Evolutionary conservation across 345 rosid species (phyloP), one percentile per base, ranked within the genome.

Genomic region (Citrus reticulata): DNA sequence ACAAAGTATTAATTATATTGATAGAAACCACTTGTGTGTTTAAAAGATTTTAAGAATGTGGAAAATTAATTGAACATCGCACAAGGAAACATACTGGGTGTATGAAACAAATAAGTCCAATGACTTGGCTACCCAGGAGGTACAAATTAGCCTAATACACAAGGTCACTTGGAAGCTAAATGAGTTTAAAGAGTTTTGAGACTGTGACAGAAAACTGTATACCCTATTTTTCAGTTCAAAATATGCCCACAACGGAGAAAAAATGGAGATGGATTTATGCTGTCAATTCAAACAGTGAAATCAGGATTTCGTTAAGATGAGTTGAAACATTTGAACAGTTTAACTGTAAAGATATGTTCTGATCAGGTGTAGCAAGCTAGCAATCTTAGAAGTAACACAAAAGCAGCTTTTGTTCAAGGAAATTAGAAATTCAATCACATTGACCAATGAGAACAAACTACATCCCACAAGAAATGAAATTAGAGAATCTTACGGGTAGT

Each of bases 401-500:
- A 39, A 59, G 14, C 25, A 62, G 35, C 27, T 27, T 60, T 63
- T 20, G 9, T n/a, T 61, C 54, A 58, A 74, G 40, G 59, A 74
- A 27, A 20, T 6, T 1, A 19, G 39, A 17, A 10, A 27, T 27
- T 51, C 59, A 17, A 27, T 42, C 9, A 40, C 24, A 34, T 7
- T 17, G 54, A 16, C 2, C 27, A 62, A 27, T 20, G 74, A 68
- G 20, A 70, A n/a, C 71, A n/a, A 22, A 54, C 24, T 70, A 40
- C 1, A 76, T 58, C 1, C 13, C 42, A 67, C 4, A 35, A 20
- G 25, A 4, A 64, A 29, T 22, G 25, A 22, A 67, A 68, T 20
- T 32, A 77, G 65, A 30, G 27, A 66, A 72, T 82, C 96, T 82
- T 83, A 90, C 96, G 94, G 93, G 37, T 90, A 92, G 54, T 88